Base-by-base conservation (phyloP, 495 filamentous ascomycete genomes). In the Baudoinia panamericana region DNA sequence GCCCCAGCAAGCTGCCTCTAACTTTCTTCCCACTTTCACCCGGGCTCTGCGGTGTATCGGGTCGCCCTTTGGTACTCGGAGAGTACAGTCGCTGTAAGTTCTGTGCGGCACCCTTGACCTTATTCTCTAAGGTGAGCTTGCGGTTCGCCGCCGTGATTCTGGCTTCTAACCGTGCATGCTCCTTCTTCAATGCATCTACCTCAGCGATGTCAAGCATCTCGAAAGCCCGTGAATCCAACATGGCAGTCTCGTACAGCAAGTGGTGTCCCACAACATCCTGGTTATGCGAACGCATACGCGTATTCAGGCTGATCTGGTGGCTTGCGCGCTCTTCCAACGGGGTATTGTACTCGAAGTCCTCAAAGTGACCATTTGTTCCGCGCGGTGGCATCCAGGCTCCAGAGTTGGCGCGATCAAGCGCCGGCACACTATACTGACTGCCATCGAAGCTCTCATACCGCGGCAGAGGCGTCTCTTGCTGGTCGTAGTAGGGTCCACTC, bases 131-230 rank as follows among this genome's bases (percentile, higher is more conserved):
- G n/a, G 77, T 74, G 26, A 96, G 68, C 60, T 83, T 93, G 25
- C 82, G 71, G 53, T 76, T 75, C 9, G 82, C 74, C 31, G 78
- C 74, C 40, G 85, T 82, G 52, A 90, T 77, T n/a, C 82, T 78
- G 49, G 69, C 72, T 20, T 69, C 67, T 20, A 96, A 60, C 10
- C 73, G 61, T 28, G 71, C 66, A 34, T 76, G 67, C 61, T 93
- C 82, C 56, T 82, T 92, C 66, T 96, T 97, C 52, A 96, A 61
- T 5, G 72, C 71, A 38, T 97, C 90, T 16, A 94, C 77, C 55
- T 94, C 86, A 52, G 92, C 86, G 30, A 84, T 76, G 0, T 87
- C 85, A 13, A 96, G 64, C 9, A 97, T 72, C 55, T 90, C 80
- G 57, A 74, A 96, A 43, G 74, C 62, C 51, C 74, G 73, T 58